Percentiles rank a stretch among this genome's conserved stretches.
Evolutionary conservation across 768 basidiomycete genomes (phyloP).

Genomic region (Cantharellus anzutake): DNA sequence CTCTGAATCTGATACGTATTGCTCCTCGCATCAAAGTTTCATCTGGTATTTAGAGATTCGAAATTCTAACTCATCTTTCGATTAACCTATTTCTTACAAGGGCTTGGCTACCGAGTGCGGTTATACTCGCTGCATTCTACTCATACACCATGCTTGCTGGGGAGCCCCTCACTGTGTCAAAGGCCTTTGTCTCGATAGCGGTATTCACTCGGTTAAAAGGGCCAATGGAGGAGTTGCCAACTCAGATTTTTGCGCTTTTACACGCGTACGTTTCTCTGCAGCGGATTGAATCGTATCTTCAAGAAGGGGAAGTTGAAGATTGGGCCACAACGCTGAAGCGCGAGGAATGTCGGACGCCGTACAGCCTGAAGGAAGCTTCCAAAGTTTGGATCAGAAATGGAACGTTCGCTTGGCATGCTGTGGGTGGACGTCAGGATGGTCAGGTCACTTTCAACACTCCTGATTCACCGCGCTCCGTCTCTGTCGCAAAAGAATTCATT

Average conservation of each 20-base stretch:
- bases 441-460: constrained; percentile 21
- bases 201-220: constrained; percentile 53
- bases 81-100: constrained; percentile 16
- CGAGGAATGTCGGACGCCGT: constrained; percentile 7
- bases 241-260: constrained; percentile 39
- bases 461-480: not conserved
- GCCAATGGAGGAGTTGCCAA: constrained; percentile 45
- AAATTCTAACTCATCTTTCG: constrained; percentile 20
- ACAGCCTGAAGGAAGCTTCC: constrained; percentile 18
- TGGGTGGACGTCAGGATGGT: constrained; percentile 16
- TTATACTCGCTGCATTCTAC: constrained; percentile 40
- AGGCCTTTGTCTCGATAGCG: constrained; percentile 64
- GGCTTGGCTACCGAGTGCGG: constrained; percentile 58
- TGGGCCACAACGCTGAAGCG: constrained; percentile 53
- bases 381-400: too few species aligned
- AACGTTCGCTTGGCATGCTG: constrained; percentile 34
- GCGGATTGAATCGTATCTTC: constrained; percentile 54
- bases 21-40: constrained; percentile 17
- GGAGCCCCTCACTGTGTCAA: constrained; percentile 50
- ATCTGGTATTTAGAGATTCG: constrained; percentile 14
- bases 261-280: constrained; percentile 63
- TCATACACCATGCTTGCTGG: constrained; percentile 47
- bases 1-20: constrained; percentile 8
- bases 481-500: constrained; percentile 19
- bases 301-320: constrained; percentile 55